Evolutionary conservation across 352 stramenopile genomes (phyloP), one percentile per base, ranked within the genome.

Genomic region (Phytophthora uliginosa): DNA sequence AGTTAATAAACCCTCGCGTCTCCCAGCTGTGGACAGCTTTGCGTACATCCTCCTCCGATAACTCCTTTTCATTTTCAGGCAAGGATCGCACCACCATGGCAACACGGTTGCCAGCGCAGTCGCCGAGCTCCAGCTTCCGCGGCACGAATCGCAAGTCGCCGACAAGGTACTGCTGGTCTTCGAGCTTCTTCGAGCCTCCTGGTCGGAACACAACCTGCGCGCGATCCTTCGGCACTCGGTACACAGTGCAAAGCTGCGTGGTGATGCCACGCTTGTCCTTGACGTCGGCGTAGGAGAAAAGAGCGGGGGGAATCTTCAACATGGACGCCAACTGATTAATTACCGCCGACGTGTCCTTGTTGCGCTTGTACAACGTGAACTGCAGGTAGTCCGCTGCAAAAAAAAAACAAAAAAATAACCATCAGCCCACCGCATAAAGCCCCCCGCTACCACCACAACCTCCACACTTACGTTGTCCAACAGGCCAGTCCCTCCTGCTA

Each of bases 261-360:
- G 98, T 99, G 59, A 99, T 91, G 38, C 93, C 98, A 62, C 97
- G 88, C 79, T 99, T 99, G 78, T 99, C 98, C 76, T 99, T 99
- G 71, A 95, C 98, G 31, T 98, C 98, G 22, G 96, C 96, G 79
- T 96, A 99, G 31, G 87, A 91, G 57, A 99, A 96, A 1, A 88
- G 66, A 42, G 85, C 82, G 26, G 79, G 71, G 22, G 82, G 84
- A 18, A 95, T 76, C 55, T 92, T 89, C 47, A 97, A 66, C 61
- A 89, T 77, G 28, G 87, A 86, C 22, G 82, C 85, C 17, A 98
- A 77, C 55, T 96, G 89, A 61, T 87, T 86, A 68, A 96, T 84
- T 53, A 95, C 86, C 9, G 86, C 86, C 36, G 90, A 85, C 20
- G 95, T 99, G 36, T 99, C 97, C 62, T 95, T 94, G 79, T 99